A percentile compares a stretch with the other conserved stretches of the same genome.
Conservation (phyloP, 2,329 filamentous ascomycete genomes). For the Periconia macrospinosa region DNA sequence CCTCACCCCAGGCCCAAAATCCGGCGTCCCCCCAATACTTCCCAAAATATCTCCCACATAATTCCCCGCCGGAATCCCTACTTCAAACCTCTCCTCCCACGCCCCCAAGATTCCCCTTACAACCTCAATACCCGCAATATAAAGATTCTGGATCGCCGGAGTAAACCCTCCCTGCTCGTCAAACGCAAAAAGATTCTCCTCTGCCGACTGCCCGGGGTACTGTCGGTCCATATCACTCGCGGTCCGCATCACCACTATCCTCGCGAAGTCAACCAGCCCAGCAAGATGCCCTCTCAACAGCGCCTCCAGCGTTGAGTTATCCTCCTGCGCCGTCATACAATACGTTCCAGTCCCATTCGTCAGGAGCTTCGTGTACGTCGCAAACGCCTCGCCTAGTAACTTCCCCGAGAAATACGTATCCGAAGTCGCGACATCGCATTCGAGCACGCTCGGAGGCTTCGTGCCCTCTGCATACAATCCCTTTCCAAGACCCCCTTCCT, state of each 20-base stretch:
- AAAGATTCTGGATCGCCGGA: constrained; percentile 68
- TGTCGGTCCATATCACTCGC: constrained; percentile 73
- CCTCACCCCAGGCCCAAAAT: constrained; percentile 60
- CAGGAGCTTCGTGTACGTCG: constrained; percentile 29
- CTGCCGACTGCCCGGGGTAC: constrained; percentile 57
- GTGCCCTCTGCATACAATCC: constrained; percentile 22
- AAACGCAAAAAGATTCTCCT: constrained; percentile 60
- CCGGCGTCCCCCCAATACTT: constrained; percentile 64
- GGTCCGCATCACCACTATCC: constrained; percentile 41
- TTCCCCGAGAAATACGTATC: constrained; percentile 35
- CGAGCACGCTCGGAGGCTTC: constrained; percentile 26
- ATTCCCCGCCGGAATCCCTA: constrained; percentile 61
- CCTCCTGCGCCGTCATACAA: constrained; percentile 41
- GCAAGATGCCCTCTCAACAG: constrained; percentile 30
- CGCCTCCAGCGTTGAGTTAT: constrained; percentile 39
- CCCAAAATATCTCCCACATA: constrained; percentile 74
- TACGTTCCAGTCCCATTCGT: constrained; percentile 42
- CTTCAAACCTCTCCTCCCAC: constrained; percentile 61
- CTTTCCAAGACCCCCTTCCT: too few species aligned
- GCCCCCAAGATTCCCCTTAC: constrained; percentile 62
- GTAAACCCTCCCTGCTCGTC: constrained; percentile 64
- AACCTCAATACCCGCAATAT: constrained; percentile 64
- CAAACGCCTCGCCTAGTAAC: constrained; percentile 30
- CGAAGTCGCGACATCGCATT: constrained; percentile 34
- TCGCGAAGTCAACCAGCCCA: constrained; percentile 34